Evolutionary conservation across 352 stramenopile genomes (phyloP), one percentile per base, ranked within the genome.

Genomic region (Elongisporangium anandrum): DNA sequence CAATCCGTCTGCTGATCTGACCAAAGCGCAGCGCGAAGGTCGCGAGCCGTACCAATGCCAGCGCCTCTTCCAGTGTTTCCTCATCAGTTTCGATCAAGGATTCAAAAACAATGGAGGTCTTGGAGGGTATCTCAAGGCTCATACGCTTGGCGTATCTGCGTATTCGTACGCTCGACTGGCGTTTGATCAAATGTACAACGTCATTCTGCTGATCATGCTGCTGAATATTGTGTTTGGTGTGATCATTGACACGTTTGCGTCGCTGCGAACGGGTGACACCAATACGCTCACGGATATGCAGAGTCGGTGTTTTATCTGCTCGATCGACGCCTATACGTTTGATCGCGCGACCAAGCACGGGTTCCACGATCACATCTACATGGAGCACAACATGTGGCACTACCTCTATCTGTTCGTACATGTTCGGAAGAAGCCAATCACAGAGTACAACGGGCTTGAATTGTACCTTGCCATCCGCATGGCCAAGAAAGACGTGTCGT

Each of bases 231-330:
- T 89, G 20, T 92, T 92, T 56, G 82, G 80, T 22, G 75, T 92
- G 19, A 92, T 92, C 60, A 88, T 92, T 55, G 82, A 92, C 54
- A 92, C 75, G 17, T 92, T 92, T 56, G 82, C 82, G 34, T 86
- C 77, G n/a, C 59, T 92, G 45, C 80, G 82, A 4, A 79, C 70
- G 0, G 68, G 75, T 2, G 80, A 92, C 62, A 72, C 84, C 50
- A 77, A 90, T 38, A 90, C 83, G 59, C 65, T 73, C 8, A 68
- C 77, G 59, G 82, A 90, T 39, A 88, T 89, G 73, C 75, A 82
- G 47, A 81, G 68, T 15, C 79, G 80, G 3, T 92, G 82, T 54
- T 92, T 92, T 45, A 90, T 92, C 52, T 92, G 82, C 69, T 90
- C 82, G 1, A 87, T 89, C 54, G 80, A 92, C 50, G 81, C 78